A percentile compares a stretch with the other conserved stretches of the same genome.
Conservation (phyloP, 257 asterid species). For the Solanum commersonii region DNA sequence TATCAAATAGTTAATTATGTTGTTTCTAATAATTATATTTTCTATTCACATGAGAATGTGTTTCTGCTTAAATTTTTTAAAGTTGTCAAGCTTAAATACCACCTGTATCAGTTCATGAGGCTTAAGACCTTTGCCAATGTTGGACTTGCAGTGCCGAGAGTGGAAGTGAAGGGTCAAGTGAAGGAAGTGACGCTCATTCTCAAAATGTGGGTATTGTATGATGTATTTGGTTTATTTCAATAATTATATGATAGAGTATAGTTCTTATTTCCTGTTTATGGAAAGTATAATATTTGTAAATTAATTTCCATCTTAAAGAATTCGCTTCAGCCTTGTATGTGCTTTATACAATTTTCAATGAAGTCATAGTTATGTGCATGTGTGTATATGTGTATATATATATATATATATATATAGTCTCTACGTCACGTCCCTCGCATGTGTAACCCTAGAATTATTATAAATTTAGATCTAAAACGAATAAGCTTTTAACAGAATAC, state of each 20-base stretch:
- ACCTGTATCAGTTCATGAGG: neutral
- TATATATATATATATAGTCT: neutral
- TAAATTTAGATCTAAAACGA: neutral
- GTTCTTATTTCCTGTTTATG: neutral
- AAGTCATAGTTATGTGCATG: neutral
- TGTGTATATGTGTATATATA: neutral
- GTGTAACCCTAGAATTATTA: neutral
- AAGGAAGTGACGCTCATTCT: conserved; percentile 83
- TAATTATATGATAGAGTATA: neutral
- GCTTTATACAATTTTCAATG: neutral
- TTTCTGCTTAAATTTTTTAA: neutral
- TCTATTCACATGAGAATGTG: neutral
- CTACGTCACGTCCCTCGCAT: neutral
- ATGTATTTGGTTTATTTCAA: neutral
- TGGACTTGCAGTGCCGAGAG: conserved; percentile 70
- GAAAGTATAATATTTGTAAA: neutral
- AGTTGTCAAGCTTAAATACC: neutral
- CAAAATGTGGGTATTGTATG: conserved; percentile 55
- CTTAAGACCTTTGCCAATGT: neutral
- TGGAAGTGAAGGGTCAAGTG: conserved; percentile 86
- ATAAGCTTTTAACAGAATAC: neutral
- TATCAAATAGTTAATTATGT: neutral
- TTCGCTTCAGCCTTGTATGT: neutral
- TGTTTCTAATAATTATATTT: neutral
- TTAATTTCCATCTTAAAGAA: neutral